These are phyloP conservation scores for Irpex lacteus DNA, from an alignment of 1,284 basidiomycete species.

Conservation along the genomic window DNA sequence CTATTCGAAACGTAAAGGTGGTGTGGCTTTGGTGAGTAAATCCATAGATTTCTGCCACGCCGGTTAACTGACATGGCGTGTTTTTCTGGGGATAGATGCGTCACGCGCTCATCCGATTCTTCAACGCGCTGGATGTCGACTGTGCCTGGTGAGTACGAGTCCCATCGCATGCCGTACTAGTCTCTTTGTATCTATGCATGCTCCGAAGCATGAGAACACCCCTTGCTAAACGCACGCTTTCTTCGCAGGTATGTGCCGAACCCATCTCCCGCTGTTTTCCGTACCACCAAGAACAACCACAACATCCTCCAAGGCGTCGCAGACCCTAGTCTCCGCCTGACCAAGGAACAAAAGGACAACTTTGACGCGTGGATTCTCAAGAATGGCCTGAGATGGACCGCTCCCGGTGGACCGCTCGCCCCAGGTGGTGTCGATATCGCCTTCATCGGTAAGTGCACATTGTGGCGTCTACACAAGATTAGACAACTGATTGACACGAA, in stretches of 20 bases:
- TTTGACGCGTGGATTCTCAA: slow-evolving; percentile 89
- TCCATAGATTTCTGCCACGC: slow-evolving; percentile 6
- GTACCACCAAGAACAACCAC: slow-evolving; percentile 91
- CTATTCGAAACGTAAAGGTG: slow-evolving; percentile 46
- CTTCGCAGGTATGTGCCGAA: slow-evolving; percentile 78
- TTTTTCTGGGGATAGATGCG: slow-evolving; percentile 60
- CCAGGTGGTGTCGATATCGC: slow-evolving; percentile 79
- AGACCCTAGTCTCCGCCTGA: slow-evolving; percentile 68
- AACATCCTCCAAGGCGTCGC: slow-evolving; percentile 87
- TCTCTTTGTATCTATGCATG: slow-evolving; percentile 1
- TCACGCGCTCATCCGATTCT: slow-evolving; percentile 83
- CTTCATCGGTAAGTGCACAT: slow-evolving; percentile 63
- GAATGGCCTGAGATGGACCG: slow-evolving; percentile 78
- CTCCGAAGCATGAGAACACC: slow-evolving; percentile 6
- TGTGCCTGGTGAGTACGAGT: slow-evolving; percentile 63
- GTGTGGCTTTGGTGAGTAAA: slow-evolving; percentile 75
- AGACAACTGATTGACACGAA: neutral
- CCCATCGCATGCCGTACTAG: slow-evolving; percentile 7
- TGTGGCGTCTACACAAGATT: slow-evolving; percentile 7
- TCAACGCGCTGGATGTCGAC: slow-evolving; percentile 75
- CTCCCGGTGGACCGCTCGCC: slow-evolving; percentile 75
- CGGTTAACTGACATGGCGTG: slow-evolving; percentile 9
- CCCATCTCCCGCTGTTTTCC: slow-evolving; percentile 82
- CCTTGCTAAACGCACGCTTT: slow-evolving; percentile 3
- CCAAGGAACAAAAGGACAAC: slow-evolving; percentile 69